phyloP scores from a whole-genome alignment of 1,284 basidiomycete species.

The Rhodotorula sp. region DNA sequence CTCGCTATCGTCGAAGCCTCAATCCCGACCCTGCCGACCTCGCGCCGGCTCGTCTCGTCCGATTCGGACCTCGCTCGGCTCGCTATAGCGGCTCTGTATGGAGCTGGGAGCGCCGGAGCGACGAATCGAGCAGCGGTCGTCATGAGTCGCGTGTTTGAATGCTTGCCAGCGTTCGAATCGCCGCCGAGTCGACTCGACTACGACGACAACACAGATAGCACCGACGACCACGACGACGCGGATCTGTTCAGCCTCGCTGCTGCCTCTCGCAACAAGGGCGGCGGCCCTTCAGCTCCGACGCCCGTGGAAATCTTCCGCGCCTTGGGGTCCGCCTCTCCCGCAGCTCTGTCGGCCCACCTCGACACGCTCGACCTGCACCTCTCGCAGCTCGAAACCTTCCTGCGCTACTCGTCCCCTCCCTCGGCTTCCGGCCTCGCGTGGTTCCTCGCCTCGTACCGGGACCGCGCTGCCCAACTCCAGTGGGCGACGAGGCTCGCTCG shows the following conservation, averaged over 20 bases:
- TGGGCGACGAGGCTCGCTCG: conserved; percentile 83
- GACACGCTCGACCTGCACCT: conserved; percentile 89
- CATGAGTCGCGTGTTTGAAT: conserved; percentile 90
- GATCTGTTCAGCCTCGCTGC: conserved; percentile 20
- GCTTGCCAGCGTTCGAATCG: conserved; percentile 68
- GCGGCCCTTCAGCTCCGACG: conserved; percentile 50
- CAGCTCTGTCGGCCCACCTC: conserved; percentile 72
- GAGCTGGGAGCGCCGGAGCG: conserved; percentile 44
- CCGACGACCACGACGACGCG: not conserved
- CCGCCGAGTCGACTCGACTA: not conserved
- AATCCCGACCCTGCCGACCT: conserved; percentile 72
- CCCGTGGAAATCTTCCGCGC: conserved; percentile 70
- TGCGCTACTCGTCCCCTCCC: conserved; percentile 77
- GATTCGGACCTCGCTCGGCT: conserved; percentile 80
- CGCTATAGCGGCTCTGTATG: conserved; percentile 85
- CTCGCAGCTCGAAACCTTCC: conserved; percentile 84
- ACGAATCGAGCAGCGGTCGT: conserved; percentile 66
- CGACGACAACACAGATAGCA: not conserved
- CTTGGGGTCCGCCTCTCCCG: conserved; percentile 45
- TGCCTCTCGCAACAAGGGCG: not conserved
- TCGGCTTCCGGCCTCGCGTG: conserved; percentile 61
- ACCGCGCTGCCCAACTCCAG: conserved; percentile 69
- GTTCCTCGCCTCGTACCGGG: conserved; percentile 72
- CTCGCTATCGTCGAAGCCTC: conserved; percentile 80
- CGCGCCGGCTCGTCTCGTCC: conserved; percentile 70